A percentile compares a stretch with the other conserved stretches of the same genome.
These are phyloP conservation scores for Hanseniaspora lindneri DNA, from an alignment of 805 yeast species.

Conservation along the genomic window DNA sequence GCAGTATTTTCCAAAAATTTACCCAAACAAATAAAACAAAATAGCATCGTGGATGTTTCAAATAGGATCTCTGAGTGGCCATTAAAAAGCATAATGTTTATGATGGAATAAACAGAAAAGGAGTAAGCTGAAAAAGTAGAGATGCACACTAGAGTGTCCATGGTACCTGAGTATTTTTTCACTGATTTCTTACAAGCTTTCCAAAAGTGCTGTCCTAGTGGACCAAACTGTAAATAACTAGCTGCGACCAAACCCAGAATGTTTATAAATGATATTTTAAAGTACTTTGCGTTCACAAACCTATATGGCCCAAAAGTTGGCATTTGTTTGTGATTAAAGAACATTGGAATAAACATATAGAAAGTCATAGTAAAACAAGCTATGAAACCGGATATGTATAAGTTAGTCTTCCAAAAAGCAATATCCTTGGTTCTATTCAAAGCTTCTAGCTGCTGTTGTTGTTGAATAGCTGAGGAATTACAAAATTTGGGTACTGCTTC, in stretches of 20 bases:
- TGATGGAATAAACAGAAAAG: slow-evolving; percentile 58
- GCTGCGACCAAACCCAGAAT: slow-evolving; percentile 56
- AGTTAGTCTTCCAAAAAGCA: slow-evolving; percentile 51
- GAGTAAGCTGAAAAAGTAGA: slow-evolving; percentile 70
- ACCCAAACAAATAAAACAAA: slow-evolving; percentile 75
- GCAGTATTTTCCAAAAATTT: slow-evolving; percentile 87
- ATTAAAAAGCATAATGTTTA: slow-evolving; percentile 33
- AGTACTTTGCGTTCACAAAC: slow-evolving; percentile 1
- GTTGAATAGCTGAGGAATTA: slow-evolving; percentile 13
- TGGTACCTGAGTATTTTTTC: slow-evolving; percentile 61
- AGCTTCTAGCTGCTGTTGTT: slow-evolving; percentile 50
- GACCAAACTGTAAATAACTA: slow-evolving; percentile 43
- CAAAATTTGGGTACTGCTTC: slow-evolving; percentile 32
- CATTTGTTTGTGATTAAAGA: slow-evolving; percentile 16
- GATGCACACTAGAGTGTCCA: slow-evolving; percentile 81
- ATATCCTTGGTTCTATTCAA: slow-evolving; percentile 63
- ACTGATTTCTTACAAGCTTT: slow-evolving; percentile 53
- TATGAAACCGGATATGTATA: slow-evolving; percentile 39
- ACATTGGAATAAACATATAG: slow-evolving; percentile 39
- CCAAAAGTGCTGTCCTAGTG: slow-evolving; percentile 57
- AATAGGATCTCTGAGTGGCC: slow-evolving; percentile 56
- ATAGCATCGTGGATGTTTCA: slow-evolving; percentile 78
- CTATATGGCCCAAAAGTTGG: slow-evolving; percentile 10
- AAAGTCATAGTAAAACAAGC: slow-evolving; percentile 52
- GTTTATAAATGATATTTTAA: slow-evolving; percentile 23